phyloP scores from a whole-genome alignment of 192 early-diverging fungal genomes.

The Powellomyces hirtus region DNA sequence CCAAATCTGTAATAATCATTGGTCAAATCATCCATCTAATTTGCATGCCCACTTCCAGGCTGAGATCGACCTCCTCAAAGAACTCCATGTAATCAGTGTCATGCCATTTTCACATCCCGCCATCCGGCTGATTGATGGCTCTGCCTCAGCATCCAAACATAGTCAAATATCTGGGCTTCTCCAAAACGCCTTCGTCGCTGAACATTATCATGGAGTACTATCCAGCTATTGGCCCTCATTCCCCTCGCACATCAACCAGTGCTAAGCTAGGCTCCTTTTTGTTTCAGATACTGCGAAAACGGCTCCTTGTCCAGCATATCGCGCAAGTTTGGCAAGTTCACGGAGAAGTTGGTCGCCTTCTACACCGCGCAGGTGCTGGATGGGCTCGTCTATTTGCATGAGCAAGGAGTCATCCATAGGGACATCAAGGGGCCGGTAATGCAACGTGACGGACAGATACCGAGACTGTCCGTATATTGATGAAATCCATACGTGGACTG shows the following conservation, averaged over 20 bases:
- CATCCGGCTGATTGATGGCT: no score
- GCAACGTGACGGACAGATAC: no score
- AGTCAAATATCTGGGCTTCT: slow-evolving; percentile 48
- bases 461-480: no score
- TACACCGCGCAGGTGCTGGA: slow-evolving; percentile 87
- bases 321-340: slow-evolving; percentile 86
- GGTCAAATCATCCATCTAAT: no score
- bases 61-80: slow-evolving; percentile 51
- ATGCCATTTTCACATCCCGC: no score
- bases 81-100: slow-evolving; percentile 44
- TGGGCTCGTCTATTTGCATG: slow-evolving; percentile 88
- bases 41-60: no score
- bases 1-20: no score
- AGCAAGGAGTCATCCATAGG: slow-evolving; percentile 81
- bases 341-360: slow-evolving; percentile 81
- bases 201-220: slow-evolving; percentile 51
- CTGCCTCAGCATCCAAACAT: slow-evolving; percentile 53
- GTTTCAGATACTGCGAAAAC: slow-evolving; percentile 65
- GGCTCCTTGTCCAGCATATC: slow-evolving; percentile 85
- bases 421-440: slow-evolving; percentile 85
- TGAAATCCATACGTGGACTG: no score
- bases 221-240: background rate
- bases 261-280: background rate
- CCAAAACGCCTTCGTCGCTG: slow-evolving; percentile 34
- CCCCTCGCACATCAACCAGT: no score